Conservation (phyloP, 208 protist species). For the Herpetomonas tarakana region DNA sequence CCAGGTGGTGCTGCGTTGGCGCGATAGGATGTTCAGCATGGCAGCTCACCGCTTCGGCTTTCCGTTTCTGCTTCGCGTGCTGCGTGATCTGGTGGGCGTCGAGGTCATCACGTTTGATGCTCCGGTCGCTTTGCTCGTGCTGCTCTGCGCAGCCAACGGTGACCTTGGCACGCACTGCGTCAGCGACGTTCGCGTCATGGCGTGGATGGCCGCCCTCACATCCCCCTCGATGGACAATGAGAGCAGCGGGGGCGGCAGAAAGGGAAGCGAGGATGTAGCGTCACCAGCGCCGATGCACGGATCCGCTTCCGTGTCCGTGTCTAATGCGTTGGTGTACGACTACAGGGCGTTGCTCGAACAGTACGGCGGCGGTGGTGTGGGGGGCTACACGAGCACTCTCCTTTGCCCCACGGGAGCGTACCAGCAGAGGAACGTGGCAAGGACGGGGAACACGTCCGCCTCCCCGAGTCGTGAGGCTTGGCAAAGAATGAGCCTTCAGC, state of each 20-base stretch:
- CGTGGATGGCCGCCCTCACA: constrained; percentile 65
- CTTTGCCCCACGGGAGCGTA: not conserved
- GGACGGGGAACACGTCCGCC: too few species aligned
- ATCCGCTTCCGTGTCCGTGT: not conserved
- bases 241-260: not conserved
- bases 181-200: constrained; percentile 82
- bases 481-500: constrained; percentile 30
- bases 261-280: not conserved
- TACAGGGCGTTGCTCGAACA: constrained; percentile 21
- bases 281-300: not conserved
- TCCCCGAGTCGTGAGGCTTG: too few species aligned
- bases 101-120: constrained; percentile 89
- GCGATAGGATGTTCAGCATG: constrained; percentile 67
- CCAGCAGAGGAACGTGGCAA: too few species aligned
- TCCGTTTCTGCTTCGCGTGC: constrained; percentile 53
- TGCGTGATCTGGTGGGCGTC: constrained; percentile 69
- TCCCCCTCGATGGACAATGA: not conserved
- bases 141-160: constrained; percentile 51
- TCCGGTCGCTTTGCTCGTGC: constrained; percentile 52
- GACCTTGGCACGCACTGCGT: constrained; percentile 60
- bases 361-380: not conserved
- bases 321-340: constrained; percentile 5
- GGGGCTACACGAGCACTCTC: not conserved
- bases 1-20: constrained; percentile 64
- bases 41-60: constrained; percentile 28